Conservation (phyloP, 345 rosid species). For the Hypericum androsaemum region DNA sequence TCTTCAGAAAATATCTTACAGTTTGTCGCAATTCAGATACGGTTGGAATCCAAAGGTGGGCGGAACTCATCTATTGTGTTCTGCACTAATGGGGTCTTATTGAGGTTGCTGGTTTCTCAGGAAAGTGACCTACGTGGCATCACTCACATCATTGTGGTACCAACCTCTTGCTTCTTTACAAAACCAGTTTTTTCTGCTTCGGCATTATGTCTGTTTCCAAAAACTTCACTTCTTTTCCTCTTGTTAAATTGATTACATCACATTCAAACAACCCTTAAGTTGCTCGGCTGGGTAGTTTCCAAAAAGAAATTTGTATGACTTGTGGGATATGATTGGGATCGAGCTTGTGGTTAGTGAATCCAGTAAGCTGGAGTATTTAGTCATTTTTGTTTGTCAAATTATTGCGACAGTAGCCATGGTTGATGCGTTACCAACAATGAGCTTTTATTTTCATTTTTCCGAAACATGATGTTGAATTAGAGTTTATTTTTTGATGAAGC, state of each 20-base stretch:
- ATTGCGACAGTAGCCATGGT: too few species aligned
- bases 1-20: not conserved
- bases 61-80: slow-evolving; percentile 76
- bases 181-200: not conserved
- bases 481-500: too few species aligned
- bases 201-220: not conserved
- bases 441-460: too few species aligned
- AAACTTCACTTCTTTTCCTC: not conserved
- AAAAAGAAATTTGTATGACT: too few species aligned
- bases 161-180: slow-evolving; percentile 7
- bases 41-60: slow-evolving; percentile 86
- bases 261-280: too few species aligned
- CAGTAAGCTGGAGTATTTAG: too few species aligned
- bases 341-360: too few species aligned
- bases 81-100: slow-evolving; percentile 86
- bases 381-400: too few species aligned
- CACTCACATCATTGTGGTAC: slow-evolving; percentile 95
- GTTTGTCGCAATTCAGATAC: slow-evolving; percentile 40
- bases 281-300: too few species aligned
- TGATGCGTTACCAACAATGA: too few species aligned
- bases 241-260: not conserved
- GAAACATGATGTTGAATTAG: too few species aligned
- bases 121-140: slow-evolving; percentile 48
- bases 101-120: slow-evolving; percentile 64
- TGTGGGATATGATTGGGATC: too few species aligned